phyloP scores from a whole-genome alignment of 257 asterid genomes.

The Verbena officinalis region DNA sequence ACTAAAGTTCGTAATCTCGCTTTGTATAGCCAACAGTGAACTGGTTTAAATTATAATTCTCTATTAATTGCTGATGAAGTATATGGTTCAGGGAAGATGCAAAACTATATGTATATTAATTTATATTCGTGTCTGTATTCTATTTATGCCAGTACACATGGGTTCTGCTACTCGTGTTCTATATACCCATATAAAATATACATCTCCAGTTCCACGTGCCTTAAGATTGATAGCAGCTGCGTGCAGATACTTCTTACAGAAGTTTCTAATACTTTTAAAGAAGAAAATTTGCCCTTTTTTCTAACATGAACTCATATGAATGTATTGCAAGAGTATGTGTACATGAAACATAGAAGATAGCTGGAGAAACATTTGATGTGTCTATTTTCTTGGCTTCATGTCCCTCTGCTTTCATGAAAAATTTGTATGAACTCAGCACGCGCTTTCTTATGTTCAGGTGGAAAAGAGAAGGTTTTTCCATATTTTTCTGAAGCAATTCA shows the following conservation, averaged over 20 bases:
- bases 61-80: conserved; percentile 5
- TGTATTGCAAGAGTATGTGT: not conserved
- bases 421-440: conserved; percentile 25
- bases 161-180: not conserved
- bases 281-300: not conserved
- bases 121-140: not conserved
- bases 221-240: not conserved
- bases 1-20: conserved; percentile 14
- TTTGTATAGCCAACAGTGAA: not conserved
- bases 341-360: conserved; percentile 7
- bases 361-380: conserved; percentile 30
- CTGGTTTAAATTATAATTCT: conserved; percentile 5
- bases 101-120: not conserved
- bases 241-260: not conserved
- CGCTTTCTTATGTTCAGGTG: conserved; percentile 51
- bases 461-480: conserved; percentile 69
- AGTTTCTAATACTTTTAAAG: conserved; percentile 18
- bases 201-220: conserved; percentile 4
- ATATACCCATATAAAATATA: not conserved
- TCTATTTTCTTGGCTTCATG: conserved; percentile 17
- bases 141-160: not conserved
- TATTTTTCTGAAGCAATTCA: conserved; percentile 84
- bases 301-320: conserved; percentile 16
- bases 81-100: not conserved
- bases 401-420: conserved; percentile 19